Percentiles rank a stretch among this genome's conserved stretches.
Evolutionary conservation across 73 alveolate genomes (phyloP).

Genomic region (Stentor coeruleus): DNA sequence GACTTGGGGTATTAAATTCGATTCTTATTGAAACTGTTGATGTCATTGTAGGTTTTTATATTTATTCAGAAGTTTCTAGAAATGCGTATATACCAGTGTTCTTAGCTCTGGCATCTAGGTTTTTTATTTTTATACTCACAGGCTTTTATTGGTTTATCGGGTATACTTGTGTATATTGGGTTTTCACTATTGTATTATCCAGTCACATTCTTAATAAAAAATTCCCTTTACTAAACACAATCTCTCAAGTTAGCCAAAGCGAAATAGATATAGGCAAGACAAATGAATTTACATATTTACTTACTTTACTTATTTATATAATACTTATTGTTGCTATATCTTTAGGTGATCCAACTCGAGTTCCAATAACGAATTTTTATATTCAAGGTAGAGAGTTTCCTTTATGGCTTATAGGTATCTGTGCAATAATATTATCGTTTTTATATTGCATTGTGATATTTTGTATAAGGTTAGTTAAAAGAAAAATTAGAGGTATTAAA

Average conservation of each 20-base stretch:
- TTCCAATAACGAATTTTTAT: conserved; percentile 33
- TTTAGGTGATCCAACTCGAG: conserved; percentile 31
- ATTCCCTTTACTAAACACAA: conserved; percentile 48
- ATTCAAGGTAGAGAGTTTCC: conserved; percentile 29
- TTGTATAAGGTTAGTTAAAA: conserved; percentile 36
- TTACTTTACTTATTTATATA: conserved; percentile 32
- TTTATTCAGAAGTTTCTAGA: conserved; percentile 29
- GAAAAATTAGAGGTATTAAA: conserved; percentile 46
- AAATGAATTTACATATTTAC: conserved; percentile 38
- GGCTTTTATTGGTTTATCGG: conserved; percentile 67
- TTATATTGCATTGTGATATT: conserved; percentile 16
- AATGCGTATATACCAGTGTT: conserved; percentile 34
- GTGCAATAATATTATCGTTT: conserved; percentile 29
- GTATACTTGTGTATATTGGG: conserved; percentile 37
- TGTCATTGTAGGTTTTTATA: conserved; percentile 36
- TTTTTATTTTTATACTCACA: conserved; percentile 41
- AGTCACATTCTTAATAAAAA: conserved; percentile 29
- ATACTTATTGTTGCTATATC: conserved; percentile 29
- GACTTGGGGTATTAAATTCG: conserved; percentile 33
- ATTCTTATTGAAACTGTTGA: conserved; percentile 47
- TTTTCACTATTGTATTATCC: conserved; percentile 31
- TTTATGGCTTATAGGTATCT: conserved; percentile 35
- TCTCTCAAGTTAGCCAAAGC: conserved; percentile 18
- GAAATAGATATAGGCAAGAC: conserved; percentile 31
- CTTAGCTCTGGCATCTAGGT: conserved; percentile 33